Conservation (phyloP, 257 asterid species). For the Petrea volubilis region DNA sequence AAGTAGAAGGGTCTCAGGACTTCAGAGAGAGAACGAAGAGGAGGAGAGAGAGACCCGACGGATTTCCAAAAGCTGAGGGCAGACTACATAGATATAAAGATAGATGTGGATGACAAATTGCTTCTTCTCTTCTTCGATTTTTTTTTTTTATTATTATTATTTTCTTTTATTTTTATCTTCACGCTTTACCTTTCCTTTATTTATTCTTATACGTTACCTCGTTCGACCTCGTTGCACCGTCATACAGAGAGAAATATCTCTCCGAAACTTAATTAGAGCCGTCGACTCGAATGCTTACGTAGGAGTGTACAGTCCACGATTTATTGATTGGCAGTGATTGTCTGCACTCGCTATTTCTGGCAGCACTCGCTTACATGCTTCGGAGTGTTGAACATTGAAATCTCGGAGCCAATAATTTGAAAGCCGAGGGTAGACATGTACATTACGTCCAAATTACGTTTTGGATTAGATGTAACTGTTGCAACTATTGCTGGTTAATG, state of each 20-base stretch:
- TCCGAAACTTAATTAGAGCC: not conserved
- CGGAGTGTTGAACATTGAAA: not conserved
- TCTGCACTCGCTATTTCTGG: not conserved
- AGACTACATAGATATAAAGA: slow-evolving; percentile 17
- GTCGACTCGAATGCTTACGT: not conserved
- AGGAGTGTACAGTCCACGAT: not conserved
- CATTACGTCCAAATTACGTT: not conserved
- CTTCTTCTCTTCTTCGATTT: slow-evolving; percentile 3
- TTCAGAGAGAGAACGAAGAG: slow-evolving; percentile 32
- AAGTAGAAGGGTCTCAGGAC: slow-evolving; percentile 12
- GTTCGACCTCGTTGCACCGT: slow-evolving; percentile 19
- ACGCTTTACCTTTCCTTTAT: not conserved
- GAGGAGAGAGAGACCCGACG: slow-evolving; percentile 29
- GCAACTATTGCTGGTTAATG: too few relatives aligned
- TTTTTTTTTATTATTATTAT: not conserved
- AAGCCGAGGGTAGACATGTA: not conserved
- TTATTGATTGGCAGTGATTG: not conserved
- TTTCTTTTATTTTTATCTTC: slow-evolving; percentile 5
- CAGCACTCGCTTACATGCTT: not conserved
- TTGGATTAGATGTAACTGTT: too few relatives aligned
- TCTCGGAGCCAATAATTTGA: too few relatives aligned
- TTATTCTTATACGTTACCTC: slow-evolving; percentile 19
- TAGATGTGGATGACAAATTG: slow-evolving; percentile 35
- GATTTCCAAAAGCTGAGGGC: slow-evolving; percentile 23
- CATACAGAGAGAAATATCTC: slow-evolving; percentile 8